phyloP scores from a whole-genome alignment of 345 rosid species.

The Salix dunnii region DNA sequence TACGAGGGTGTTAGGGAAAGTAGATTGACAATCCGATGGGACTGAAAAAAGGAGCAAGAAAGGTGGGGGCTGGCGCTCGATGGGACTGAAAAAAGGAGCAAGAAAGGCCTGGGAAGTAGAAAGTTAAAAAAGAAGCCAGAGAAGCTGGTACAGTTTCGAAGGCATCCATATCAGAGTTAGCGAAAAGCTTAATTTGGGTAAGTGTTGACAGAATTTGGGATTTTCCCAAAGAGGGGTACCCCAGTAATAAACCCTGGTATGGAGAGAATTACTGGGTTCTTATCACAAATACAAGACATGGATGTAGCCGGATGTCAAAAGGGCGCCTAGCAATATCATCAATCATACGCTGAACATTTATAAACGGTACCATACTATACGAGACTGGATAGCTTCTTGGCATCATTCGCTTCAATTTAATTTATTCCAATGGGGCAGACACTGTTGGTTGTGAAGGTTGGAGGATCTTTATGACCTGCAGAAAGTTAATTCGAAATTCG shows the following conservation, averaged over 20 bases:
- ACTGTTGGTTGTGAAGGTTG: neutral
- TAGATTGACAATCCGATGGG: too few relatives aligned
- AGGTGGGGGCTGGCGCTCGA: too few relatives aligned
- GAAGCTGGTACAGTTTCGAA: slow-evolving; percentile 26
- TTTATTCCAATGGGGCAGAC: neutral
- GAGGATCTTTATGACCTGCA: too few relatives aligned
- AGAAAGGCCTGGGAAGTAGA: too few relatives aligned
- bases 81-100: too few relatives aligned
- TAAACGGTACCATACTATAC: neutral
- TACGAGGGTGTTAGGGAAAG: too few relatives aligned
- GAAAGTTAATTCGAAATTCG: neutral
- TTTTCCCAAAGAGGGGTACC: slow-evolving; percentile 8
- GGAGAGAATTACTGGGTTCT: neutral
- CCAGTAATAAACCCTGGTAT: neutral
- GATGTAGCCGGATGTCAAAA: neutral
- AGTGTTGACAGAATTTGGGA: slow-evolving; percentile 10
- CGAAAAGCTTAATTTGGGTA: slow-evolving; percentile 11
- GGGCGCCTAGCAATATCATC: neutral
- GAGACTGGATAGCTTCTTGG: neutral
- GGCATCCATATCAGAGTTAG: slow-evolving; percentile 21
- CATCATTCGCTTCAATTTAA: neutral
- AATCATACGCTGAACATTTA: neutral
- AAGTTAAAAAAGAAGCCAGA: neutral
- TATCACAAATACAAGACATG: neutral
- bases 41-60: too few relatives aligned